Percentiles rank a stretch among this genome's conserved stretches.
Conservation (phyloP, 176 grass and related monocot species). For the Eleusine indica region DNA sequence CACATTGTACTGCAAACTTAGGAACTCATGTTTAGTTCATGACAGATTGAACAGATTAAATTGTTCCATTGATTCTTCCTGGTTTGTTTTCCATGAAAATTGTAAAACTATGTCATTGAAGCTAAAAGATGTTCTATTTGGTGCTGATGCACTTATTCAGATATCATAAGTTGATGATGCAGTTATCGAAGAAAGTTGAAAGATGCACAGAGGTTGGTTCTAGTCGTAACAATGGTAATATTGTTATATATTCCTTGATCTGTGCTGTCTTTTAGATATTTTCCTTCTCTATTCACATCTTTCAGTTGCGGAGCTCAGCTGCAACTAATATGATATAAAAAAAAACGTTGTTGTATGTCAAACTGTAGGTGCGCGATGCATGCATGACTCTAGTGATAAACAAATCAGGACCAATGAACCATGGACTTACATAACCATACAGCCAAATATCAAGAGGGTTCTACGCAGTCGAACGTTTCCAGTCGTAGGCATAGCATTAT, state of each 20-base stretch:
- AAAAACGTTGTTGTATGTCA: not conserved
- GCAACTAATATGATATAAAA: not conserved
- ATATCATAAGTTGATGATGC: not conserved
- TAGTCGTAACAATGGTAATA: not conserved
- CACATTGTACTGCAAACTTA: constrained; percentile 9
- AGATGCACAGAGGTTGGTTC: not conserved
- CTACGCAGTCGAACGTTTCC: too few species aligned
- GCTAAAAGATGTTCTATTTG: constrained; percentile 15
- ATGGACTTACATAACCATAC: too few species aligned
- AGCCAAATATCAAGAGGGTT: too few species aligned
- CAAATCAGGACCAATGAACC: too few species aligned
- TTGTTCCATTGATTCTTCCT: not conserved
- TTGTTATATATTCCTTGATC: constrained; percentile 2
- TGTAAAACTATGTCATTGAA: not conserved
- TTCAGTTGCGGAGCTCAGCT: not conserved
- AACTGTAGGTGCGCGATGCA: too few species aligned
- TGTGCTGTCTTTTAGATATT: constrained; percentile 16
- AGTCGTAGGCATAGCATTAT: too few species aligned
- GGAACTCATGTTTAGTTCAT: constrained; percentile 12
- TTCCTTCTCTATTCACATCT: not conserved
- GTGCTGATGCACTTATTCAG: constrained; percentile 4
- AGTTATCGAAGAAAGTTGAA: not conserved
- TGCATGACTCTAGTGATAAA: too few species aligned
- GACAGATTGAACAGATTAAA: not conserved
- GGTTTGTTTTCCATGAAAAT: constrained; percentile 29